These are phyloP conservation scores for Pulicaria dysenterica DNA, from an alignment of 129 eudicot genomes.

Conservation along the genomic window DNA sequence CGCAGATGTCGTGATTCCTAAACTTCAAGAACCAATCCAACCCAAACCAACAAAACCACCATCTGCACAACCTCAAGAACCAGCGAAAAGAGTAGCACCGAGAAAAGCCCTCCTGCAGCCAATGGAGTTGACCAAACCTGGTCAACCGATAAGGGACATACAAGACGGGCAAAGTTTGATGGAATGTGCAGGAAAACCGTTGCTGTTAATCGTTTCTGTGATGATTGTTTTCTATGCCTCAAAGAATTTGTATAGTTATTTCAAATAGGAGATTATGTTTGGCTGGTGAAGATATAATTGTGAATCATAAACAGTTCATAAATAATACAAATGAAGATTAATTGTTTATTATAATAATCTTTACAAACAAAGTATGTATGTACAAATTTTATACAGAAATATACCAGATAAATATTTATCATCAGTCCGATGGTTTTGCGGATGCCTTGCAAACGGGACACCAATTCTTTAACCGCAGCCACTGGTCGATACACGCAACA, in stretches of 20 bases:
- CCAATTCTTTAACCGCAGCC: conserved; percentile 86
- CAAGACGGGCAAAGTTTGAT: conserved; percentile 11
- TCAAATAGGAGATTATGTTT: conserved; percentile 29
- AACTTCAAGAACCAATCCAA: conserved; percentile 16
- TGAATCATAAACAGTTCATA: conserved; percentile 5
- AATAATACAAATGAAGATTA: conserved; percentile 19
- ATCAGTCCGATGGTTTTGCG: conserved; percentile 27
- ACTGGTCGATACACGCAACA: conserved; percentile 60
- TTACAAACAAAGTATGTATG: conserved; percentile 30
- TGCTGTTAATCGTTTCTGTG: conserved; percentile 39
- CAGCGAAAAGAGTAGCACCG: conserved; percentile 3
- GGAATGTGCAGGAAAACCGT: conserved; percentile 35
- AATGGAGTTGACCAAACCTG: conserved; percentile 6
- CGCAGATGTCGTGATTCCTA: conserved; percentile 14
- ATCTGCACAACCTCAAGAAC: conserved; percentile 16
- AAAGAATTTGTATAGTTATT: conserved; percentile 33
- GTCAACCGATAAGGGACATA: conserved; percentile 11
- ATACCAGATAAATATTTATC: background rate
- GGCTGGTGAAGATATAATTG: conserved; percentile 15
- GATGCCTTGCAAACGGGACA: conserved; percentile 87
- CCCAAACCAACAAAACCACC: conserved; percentile 20
- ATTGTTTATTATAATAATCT: background rate
- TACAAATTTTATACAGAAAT: conserved; percentile 7
- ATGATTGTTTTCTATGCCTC: conserved; percentile 39
- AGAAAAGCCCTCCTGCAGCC: background rate